Evolutionary conservation across 495 filamentous ascomycete genomes (phyloP), one percentile per base, ranked within the genome.

Genomic region (Penicillium pulvis): DNA sequence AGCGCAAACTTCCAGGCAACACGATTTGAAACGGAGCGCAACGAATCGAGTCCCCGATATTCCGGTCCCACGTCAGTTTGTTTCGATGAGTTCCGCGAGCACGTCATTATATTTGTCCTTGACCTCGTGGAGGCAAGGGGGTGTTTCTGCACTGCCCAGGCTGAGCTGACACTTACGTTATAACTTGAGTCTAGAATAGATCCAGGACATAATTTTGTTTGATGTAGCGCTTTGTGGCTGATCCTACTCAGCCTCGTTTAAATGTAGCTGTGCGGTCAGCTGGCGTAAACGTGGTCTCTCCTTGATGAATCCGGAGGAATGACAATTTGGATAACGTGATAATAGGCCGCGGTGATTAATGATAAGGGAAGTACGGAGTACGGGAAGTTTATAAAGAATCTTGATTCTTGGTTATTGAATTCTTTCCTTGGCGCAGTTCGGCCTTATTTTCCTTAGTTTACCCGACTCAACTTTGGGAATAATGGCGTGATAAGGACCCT

Each of bases 1-100:
- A 58, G 51, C 35, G 12, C 46, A 30, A 33, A 33, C 33, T 17
- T 12, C 48, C 33, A 60, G 61, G 53, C 61, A 59, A 53, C 51
- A 39, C 46, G 48, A 59, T 68, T 65, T 47, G 54, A 63, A 68
- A 68, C 50, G 48, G 59, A 62, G 57, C 58, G 56, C 42, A 30
- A 55, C 50, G 33, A 52, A 52, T 57, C 35, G 35, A 51, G 41
- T 50, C 44, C 33, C 48, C 53, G 45, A 56, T 30, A 51, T 20
- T 50, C 36, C 50, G 33, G 44, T 24, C 17, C 43, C 33, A 24
- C 43, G 10, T 54, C 51, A 41, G 10, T 44, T 28, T 54, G 23
- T 17, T 41, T 41, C 39, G 16, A n/a, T 6, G 33, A 8, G 17
- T 23, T n/a, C 12, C 16, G 51, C 2, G 19, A 44, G 51, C 51